Evolutionary conservation across 805 yeast species (phyloP).

Genomic region (Spencermartinsiella europaea): DNA sequence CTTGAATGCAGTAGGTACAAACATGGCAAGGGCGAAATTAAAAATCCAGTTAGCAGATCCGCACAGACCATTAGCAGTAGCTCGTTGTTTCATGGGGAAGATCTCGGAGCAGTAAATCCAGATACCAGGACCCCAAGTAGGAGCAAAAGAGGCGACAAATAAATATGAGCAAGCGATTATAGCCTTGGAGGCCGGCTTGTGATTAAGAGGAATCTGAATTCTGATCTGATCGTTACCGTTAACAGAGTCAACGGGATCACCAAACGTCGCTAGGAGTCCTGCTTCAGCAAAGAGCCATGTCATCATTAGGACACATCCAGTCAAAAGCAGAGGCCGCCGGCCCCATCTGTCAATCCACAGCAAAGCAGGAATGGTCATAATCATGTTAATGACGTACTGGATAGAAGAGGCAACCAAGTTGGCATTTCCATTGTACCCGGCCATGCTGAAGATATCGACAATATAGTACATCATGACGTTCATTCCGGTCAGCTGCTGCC

Average conservation of each 20-base stretch:
- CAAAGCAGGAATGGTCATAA: conserved; percentile 57
- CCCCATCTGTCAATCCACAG: conserved; percentile 57
- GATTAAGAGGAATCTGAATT: conserved; percentile 27
- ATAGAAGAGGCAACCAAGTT: conserved; percentile 52
- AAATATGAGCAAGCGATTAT: conserved; percentile 48
- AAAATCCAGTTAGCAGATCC: conserved; percentile 37
- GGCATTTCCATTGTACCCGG: conserved; percentile 50
- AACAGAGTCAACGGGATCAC: conserved; percentile 20
- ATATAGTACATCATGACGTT: conserved; percentile 68
- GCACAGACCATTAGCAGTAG: conserved; percentile 47
- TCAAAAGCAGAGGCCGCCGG: conserved; percentile 54
- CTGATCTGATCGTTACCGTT: conserved; percentile 31
- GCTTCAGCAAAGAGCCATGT: conserved; percentile 61
- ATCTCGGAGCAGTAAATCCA: conserved; percentile 49
- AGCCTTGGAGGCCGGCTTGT: conserved; percentile 40
- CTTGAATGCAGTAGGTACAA: conserved; percentile 51
- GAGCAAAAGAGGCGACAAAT: conserved; percentile 72
- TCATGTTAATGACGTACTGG: conserved; percentile 52
- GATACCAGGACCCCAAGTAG: conserved; percentile 68
- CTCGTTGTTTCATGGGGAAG: conserved; percentile 47
- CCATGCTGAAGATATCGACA: conserved; percentile 60
- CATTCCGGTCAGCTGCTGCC: conserved; percentile 63
- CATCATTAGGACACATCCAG: conserved; percentile 62
- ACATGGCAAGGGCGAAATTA: conserved; percentile 53
- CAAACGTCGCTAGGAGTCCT: conserved; percentile 34